Evolutionary conservation across 1,284 basidiomycete genomes (phyloP), one percentile per base, ranked within the genome.

Genomic region (Malassezia cuniculi): DNA sequence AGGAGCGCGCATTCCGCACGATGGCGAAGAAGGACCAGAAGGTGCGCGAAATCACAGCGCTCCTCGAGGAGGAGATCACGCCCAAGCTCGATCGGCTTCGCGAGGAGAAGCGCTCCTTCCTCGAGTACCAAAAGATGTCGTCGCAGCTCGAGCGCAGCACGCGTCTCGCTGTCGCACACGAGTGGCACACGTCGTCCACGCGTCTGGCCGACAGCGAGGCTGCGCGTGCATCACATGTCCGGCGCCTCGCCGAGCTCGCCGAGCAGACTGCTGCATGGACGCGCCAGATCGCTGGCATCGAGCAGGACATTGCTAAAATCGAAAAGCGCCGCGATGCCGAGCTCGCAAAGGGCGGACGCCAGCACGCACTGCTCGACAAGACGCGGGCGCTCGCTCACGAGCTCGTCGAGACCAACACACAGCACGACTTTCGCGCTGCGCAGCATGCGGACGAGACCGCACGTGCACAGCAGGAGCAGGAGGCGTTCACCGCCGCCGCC

Each of bases 21-120:
- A 99, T 99, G 80, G 75, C 77, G 20, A 95, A 94, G 74, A 97
- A 97, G 72, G 86, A 97, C 56, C 94, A 89, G 69, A 82, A 84
- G 57, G 83, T 97, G 16, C 80, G 85, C 48, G 89, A 95, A 68
- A 82, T 95, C 31, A 34, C 53, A 19, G 47, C 57, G 12, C 35
- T 66, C 12, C 52, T 95, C 16, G 70, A 73, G 1, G 87, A 95
- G 66, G 93, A 97, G 69, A 94, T 97, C 62, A 81, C 79, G 0
- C 90, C 90, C 1, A 95, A 94, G 68, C 74, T 97, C 30, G 82
- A 94, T 63, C 86, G 81, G 54, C 78, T 95, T 1, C 77, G 90
- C 5, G 75, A 75, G 19, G 87, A 99, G 70, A 95, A 95, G 69
- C 77, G 84, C 24, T 77, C 81, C 8, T 95, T 80, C 65, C 74